Evolutionary conservation across 164 flowering plant species (phyloP).

Genomic region (Vitis rupestris): DNA sequence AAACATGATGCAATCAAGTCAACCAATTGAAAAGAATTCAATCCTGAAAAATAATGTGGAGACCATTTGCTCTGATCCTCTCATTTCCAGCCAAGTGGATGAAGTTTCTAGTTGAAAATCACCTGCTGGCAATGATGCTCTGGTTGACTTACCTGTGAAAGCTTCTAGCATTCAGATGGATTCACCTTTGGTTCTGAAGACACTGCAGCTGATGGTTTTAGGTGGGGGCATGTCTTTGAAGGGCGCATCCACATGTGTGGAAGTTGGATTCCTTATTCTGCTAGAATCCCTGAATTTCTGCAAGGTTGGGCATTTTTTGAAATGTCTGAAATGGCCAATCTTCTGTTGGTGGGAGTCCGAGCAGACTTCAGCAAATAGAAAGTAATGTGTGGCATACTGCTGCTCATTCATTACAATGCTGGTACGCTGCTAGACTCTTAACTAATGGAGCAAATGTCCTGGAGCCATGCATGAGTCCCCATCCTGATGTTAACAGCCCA

Average conservation of each 20-base stretch:
- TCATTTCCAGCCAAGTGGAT: not conserved
- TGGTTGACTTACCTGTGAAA: constrained; percentile 3
- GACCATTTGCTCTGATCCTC: constrained; percentile 9
- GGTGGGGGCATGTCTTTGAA: constrained; percentile 73
- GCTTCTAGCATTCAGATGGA: constrained; percentile 12
- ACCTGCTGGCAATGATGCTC: constrained; percentile 9
- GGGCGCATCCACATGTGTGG: constrained; percentile 67
- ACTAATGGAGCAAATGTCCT: no score
- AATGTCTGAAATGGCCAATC: constrained; percentile 97
- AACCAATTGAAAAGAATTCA: constrained; percentile 1
- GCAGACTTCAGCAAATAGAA: no score
- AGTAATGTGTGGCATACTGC: no score
- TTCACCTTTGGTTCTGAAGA: constrained; percentile 9
- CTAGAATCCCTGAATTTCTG: constrained; percentile 88
- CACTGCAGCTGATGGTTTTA: constrained; percentile 39
- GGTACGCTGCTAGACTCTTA: no score
- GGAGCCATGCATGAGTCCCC: no score
- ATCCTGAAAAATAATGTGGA: not conserved
- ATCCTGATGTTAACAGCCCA: no score
- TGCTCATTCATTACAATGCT: no score
- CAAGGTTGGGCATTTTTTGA: constrained; percentile 92
- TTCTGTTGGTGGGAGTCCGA: no score
- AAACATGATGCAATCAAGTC: not conserved
- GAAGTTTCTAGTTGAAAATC: constrained; percentile 6
- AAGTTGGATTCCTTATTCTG: constrained; percentile 92